phyloP scores from a whole-genome alignment of 306 rosid genomes.

The Lupinus albus region DNA sequence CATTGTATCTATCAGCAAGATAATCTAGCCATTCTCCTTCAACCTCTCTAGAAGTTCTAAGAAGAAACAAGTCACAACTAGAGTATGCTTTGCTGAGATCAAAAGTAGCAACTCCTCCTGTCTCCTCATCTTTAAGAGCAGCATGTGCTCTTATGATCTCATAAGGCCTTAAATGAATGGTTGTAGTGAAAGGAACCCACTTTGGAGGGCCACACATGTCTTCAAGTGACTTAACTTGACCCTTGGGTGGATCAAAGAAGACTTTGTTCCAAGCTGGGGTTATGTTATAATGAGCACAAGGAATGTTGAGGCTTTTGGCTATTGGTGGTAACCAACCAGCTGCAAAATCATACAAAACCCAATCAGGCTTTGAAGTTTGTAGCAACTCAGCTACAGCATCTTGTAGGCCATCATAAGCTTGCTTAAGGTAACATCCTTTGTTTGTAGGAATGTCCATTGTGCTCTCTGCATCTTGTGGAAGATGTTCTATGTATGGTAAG shows the following conservation, averaged over 20 bases:
- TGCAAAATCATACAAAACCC: conserved; percentile 59
- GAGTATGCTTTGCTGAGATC: conserved; percentile 44
- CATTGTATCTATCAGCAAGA: conserved; percentile 11
- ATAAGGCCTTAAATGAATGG: conserved; percentile 26
- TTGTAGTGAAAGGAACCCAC: conserved; percentile 44
- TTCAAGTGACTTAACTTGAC: conserved; percentile 2
- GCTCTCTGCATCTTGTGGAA: conserved; percentile 55
- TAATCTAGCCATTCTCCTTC: conserved; percentile 49
- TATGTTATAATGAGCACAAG: conserved; percentile 44
- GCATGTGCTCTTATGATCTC: conserved; percentile 31
- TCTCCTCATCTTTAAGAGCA: conserved; percentile 10
- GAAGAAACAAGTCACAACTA: conserved; percentile 44
- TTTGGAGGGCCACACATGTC: conserved; percentile 42
- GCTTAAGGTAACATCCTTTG: conserved; percentile 42
- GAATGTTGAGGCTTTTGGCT: conserved; percentile 36
- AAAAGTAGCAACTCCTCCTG: conserved; percentile 19
- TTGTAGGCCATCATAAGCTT: conserved; percentile 49
- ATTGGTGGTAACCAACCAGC: conserved; percentile 39
- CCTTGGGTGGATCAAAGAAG: conserved; percentile 45
- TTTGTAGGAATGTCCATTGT: conserved; percentile 48
- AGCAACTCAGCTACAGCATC: conserved; percentile 41
- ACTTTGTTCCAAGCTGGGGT: conserved; percentile 48
- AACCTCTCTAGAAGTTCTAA: conserved; percentile 46
- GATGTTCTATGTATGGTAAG: conserved; percentile 37
- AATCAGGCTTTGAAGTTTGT: conserved; percentile 42